Percentiles rank a stretch among this genome's conserved stretches.
phyloP scores from a whole-genome alignment of 768 basidiomycete species.

The Lactarius vividus region DNA sequence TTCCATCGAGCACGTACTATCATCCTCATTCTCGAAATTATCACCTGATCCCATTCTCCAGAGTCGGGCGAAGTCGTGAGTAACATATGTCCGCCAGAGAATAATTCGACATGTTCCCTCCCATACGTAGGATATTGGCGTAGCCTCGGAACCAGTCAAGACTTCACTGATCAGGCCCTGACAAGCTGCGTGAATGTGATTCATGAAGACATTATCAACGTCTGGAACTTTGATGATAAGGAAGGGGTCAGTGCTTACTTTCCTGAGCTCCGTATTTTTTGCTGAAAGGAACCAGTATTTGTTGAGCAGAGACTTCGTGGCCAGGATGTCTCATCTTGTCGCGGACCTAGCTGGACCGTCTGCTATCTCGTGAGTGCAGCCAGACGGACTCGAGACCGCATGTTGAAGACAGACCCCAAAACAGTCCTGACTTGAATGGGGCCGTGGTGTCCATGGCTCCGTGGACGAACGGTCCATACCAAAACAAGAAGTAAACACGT shows the following conservation, averaged over 20 bases:
- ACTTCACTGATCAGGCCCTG: background rate
- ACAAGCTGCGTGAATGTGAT: background rate
- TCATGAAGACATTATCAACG: constrained; percentile 9
- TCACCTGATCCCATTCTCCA: background rate
- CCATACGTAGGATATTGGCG: constrained; percentile 15
- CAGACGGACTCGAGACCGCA: background rate
- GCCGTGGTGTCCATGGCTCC: too few relatives aligned
- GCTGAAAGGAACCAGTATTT: constrained; percentile 12
- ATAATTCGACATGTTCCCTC: background rate
- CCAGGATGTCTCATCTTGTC: background rate
- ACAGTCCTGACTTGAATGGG: background rate
- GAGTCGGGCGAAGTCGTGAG: constrained; percentile 15
- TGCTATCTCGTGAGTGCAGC: background rate
- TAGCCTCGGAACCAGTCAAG: constrained; percentile 7
- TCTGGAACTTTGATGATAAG: constrained; percentile 6
- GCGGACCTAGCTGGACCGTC: background rate
- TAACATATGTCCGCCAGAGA: background rate
- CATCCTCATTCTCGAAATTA: background rate
- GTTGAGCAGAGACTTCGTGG: background rate
- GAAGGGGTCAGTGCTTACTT: background rate
- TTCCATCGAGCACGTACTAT: constrained; percentile 7
- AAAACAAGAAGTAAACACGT: background rate
- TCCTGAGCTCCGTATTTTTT: background rate
- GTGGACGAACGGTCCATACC: background rate
- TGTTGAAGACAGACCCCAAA: background rate